Percentiles rank a stretch among this genome's conserved stretches.
Evolutionary conservation across 2,329 filamentous ascomycete species (phyloP).

Genomic region (Botrytis squamosa): DNA sequence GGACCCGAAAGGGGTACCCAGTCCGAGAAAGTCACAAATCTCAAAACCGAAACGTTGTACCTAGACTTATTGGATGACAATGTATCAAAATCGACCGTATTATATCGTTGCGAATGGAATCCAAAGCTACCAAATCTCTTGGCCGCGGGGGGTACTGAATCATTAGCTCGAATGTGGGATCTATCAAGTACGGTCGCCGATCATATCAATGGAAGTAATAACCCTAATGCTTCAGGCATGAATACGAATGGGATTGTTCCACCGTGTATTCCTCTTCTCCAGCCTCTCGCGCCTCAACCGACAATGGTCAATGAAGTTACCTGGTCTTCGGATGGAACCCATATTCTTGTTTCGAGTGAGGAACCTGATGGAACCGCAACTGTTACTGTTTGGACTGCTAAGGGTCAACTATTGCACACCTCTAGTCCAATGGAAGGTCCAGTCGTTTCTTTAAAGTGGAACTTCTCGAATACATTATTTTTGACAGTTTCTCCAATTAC

Average conservation of each 20-base stretch:
- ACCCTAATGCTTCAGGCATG: slow-evolving; percentile 1
- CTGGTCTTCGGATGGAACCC: slow-evolving; percentile 57
- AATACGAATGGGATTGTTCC: slow-evolving; percentile 28
- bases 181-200: slow-evolving; percentile 53
- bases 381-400: slow-evolving; percentile 56
- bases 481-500: slow-evolving; percentile 53
- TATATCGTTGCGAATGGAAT: slow-evolving; percentile 70
- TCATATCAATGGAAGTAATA: slow-evolving; percentile 14
- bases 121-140: slow-evolving; percentile 62
- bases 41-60: slow-evolving; percentile 59
- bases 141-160: slow-evolving; percentile 67
- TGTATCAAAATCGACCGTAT: slow-evolving; percentile 45
- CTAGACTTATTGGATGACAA: slow-evolving; percentile 50
- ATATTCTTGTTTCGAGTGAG: slow-evolving; percentile 59
- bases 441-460: slow-evolving; percentile 62
- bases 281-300: slow-evolving; percentile 52
- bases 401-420: slow-evolving; percentile 52
- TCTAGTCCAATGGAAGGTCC: slow-evolving; percentile 60
- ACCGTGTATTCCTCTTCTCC: slow-evolving; percentile 48
- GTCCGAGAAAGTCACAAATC: slow-evolving; percentile 61
- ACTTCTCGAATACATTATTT: slow-evolving; percentile 53
- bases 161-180: slow-evolving; percentile 68
- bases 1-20: slow-evolving; percentile 64
- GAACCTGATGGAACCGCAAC: slow-evolving; percentile 47
- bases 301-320: slow-evolving; percentile 59